Percentiles rank a stretch among this genome's conserved stretches.
These are phyloP conservation scores for Scheffersomyces illinoinensis DNA, from an alignment of 1,139 yeast species.

Conservation along the genomic window DNA sequence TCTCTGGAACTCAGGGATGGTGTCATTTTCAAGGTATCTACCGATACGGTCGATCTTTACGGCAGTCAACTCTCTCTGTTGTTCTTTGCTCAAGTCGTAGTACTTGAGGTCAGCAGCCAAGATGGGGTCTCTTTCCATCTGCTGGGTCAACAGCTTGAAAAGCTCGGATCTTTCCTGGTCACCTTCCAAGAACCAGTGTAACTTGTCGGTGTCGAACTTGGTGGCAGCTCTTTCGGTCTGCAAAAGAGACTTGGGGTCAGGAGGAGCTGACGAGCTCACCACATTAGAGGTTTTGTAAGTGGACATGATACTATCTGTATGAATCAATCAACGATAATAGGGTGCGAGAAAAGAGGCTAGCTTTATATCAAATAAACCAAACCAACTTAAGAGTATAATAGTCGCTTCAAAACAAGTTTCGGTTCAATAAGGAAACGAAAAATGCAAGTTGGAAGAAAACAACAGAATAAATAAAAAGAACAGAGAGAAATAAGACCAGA, in stretches of 20 bases:
- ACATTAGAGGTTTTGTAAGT: constrained; percentile 9
- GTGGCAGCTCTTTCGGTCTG: constrained; percentile 34
- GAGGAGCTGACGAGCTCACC: constrained; percentile 23
- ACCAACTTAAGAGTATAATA: neutral
- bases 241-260: constrained; percentile 37
- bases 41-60: constrained; percentile 38
- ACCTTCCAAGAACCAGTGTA: constrained; percentile 47
- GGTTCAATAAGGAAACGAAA: neutral
- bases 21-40: constrained; percentile 39
- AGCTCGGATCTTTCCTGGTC: constrained; percentile 31
- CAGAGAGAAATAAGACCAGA: neutral
- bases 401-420: neutral
- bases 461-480: neutral
- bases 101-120: constrained; percentile 33
- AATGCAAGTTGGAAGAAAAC: neutral
- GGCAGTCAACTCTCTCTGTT: constrained; percentile 40
- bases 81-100: constrained; percentile 39
- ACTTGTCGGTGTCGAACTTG: constrained; percentile 30
- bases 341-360: constrained; percentile 4
- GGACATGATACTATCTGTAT: constrained; percentile 8
- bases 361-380: neutral
- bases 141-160: constrained; percentile 29
- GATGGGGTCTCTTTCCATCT: constrained; percentile 48
- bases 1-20: constrained; percentile 37
- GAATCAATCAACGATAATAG: neutral